Percentiles rank a stretch among this genome's conserved stretches.
These are phyloP conservation scores for Fraxinus ornus DNA, from an alignment of 305 asterid species.

Conservation along the genomic window DNA sequence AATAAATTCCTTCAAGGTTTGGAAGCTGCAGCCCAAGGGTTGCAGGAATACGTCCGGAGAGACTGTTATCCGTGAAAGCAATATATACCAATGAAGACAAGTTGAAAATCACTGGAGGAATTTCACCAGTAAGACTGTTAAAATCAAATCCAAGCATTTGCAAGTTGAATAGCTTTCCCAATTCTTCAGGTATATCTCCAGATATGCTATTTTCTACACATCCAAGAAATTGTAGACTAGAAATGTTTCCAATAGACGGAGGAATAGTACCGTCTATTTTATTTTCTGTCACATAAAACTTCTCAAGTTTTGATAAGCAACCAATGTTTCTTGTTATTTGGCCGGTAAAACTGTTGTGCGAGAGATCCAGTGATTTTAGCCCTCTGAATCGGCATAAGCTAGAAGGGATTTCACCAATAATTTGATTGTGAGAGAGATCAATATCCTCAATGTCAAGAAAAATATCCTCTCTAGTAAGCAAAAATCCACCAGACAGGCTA, in stretches of 20 bases:
- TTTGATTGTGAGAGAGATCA: constrained; percentile 27
- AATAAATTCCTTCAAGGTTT: constrained; percentile 33
- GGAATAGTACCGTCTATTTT: constrained; percentile 33
- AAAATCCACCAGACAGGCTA: constrained; percentile 30
- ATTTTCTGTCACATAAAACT: constrained; percentile 24
- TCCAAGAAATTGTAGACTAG: constrained; percentile 29
- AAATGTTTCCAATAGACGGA: constrained; percentile 35
- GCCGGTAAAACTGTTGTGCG: constrained; percentile 33
- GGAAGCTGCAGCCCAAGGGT: constrained; percentile 33
- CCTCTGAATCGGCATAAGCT: constrained; percentile 28
- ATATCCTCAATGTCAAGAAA: constrained; percentile 19
- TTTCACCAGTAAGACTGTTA: constrained; percentile 36
- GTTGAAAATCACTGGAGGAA: constrained; percentile 38
- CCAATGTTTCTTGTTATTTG: constrained; percentile 32
- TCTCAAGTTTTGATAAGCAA: constrained; percentile 30
- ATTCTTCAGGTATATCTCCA: constrained; percentile 28
- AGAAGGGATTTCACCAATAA: constrained; percentile 33
- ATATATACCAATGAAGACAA: constrained; percentile 34
- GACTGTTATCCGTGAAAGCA: constrained; percentile 30
- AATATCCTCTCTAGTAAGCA: background rate
- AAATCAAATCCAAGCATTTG: constrained; percentile 35
- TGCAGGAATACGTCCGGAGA: constrained; percentile 32
- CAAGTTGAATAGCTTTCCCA: constrained; percentile 24
- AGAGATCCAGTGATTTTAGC: constrained; percentile 20
- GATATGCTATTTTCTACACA: constrained; percentile 29